Percentiles rank a stretch among this genome's conserved stretches.
phyloP scores from a whole-genome alignment of 495 filamentous ascomycete genomes.

The Penicillium salamii region DNA sequence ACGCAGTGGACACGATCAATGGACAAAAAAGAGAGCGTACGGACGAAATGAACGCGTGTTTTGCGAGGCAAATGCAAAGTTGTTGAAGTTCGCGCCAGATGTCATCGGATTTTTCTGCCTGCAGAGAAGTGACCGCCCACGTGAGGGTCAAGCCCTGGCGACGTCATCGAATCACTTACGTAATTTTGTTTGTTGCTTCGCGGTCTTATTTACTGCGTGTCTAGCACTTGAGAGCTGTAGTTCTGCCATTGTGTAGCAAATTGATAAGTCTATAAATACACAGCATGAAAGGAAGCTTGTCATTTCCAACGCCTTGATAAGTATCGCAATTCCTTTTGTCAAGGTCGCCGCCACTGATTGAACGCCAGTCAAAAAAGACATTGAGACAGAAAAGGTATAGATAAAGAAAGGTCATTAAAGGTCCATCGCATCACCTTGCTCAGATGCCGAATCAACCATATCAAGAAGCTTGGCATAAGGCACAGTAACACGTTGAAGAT shows the following conservation, averaged over 20 bases:
- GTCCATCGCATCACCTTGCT: conserved; percentile 54
- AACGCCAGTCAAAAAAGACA: conserved; percentile 13
- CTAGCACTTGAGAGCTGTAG: too few species aligned
- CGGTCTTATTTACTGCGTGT: too few species aligned
- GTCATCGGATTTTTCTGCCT: conserved; percentile 30
- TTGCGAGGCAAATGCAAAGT: not conserved
- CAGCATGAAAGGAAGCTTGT: conserved; percentile 1
- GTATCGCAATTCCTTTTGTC: conserved; percentile 5
- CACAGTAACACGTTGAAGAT: conserved; percentile 86
- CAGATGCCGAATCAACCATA: conserved; percentile 45
- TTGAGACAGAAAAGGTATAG: conserved; percentile 5
- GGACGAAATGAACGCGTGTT: conserved; percentile 9
- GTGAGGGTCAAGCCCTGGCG: conserved; percentile 23
- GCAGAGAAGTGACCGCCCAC: conserved; percentile 22
- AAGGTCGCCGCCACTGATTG: conserved; percentile 1
- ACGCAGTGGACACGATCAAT: conserved; percentile 25
- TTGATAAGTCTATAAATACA: conserved; percentile 3
- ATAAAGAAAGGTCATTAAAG: conserved; percentile 23
- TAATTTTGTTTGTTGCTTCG: not conserved
- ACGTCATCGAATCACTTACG: not conserved
- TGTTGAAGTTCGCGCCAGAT: conserved; percentile 4
- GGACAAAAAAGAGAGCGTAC: conserved; percentile 8
- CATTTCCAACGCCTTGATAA: conserved; percentile 3
- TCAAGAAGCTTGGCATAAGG: conserved; percentile 79
- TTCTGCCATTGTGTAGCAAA: too few species aligned